A percentile compares a stretch with the other conserved stretches of the same genome.
Conservation (phyloP, 306 rosid species). For the Mimosa pudica region DNA sequence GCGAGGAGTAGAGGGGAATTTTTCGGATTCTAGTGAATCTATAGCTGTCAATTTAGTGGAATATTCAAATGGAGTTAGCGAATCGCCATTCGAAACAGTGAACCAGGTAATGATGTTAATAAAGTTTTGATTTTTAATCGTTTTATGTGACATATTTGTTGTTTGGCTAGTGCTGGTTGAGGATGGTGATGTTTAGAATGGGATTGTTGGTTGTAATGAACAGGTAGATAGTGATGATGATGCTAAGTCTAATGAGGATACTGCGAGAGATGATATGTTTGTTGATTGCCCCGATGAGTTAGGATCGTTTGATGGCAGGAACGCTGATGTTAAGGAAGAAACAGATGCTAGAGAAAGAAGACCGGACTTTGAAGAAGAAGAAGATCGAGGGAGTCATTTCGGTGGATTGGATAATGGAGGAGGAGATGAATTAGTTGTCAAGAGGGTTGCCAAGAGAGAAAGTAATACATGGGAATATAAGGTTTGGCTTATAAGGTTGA, state of each 20-base stretch:
- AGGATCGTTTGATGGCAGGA: constrained; percentile 40
- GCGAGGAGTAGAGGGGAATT: not conserved
- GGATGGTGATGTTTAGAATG: not conserved
- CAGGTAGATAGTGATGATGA: constrained; percentile 43
- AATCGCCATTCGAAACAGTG: constrained; percentile 12
- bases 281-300: constrained; percentile 91
- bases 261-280: constrained; percentile 78
- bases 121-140: not conserved
- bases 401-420: constrained; percentile 41
- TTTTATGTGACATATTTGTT: not conserved
- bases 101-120: constrained; percentile 33
- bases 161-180: not conserved
- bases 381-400: constrained; percentile 33
- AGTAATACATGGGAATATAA: constrained; percentile 37
- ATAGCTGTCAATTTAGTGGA: not conserved
- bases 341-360: constrained; percentile 32
- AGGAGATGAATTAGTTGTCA: constrained; percentile 41
- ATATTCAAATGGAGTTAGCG: constrained; percentile 8
- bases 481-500: constrained; percentile 43
- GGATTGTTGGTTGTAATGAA: not conserved
- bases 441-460: constrained; percentile 52
- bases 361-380: constrained; percentile 44
- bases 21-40: constrained; percentile 21
- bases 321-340: constrained; percentile 51
- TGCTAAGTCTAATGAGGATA: constrained; percentile 54